Conservation (phyloP, 1,139 yeast species). For the Debaryomyces psychrophilus region DNA sequence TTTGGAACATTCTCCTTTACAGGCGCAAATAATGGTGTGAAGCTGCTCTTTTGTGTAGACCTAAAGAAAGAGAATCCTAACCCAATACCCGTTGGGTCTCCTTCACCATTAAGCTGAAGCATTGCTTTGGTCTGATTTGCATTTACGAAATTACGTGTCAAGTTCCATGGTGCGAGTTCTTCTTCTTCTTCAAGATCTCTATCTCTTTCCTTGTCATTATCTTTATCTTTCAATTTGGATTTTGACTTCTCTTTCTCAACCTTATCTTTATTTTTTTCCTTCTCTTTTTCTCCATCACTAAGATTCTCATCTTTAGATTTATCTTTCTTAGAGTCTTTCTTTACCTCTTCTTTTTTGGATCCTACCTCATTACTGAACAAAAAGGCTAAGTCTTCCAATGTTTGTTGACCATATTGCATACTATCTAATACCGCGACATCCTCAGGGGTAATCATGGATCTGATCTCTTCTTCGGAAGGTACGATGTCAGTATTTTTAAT, state of each 20-base stretch:
- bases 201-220: conserved; percentile 34
- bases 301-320: conserved; percentile 23
- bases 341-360: conserved; percentile 23
- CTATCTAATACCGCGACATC: conserved; percentile 85
- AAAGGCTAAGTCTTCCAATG: conserved; percentile 70
- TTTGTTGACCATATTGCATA: conserved; percentile 92
- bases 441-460: conserved; percentile 91
- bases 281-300: conserved; percentile 20
- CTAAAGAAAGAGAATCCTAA: conserved; percentile 87
- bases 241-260: conserved; percentile 25
- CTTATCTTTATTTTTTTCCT: conserved; percentile 27
- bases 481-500: conserved; percentile 67
- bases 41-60: conserved; percentile 95
- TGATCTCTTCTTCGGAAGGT: conserved; percentile 76
- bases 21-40: conserved; percentile 63
- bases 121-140: conserved; percentile 97
- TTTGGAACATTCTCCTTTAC: conserved; percentile 49
- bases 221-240: conserved; percentile 26
- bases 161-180: conserved; percentile 92
- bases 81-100: conserved; percentile 93
- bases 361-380: conserved; percentile 44
- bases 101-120: conserved; percentile 95
- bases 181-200: conserved; percentile 54
- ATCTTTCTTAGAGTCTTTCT: conserved; percentile 23
- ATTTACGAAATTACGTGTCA: conserved; percentile 83